phyloP scores from a whole-genome alignment of 1,284 basidiomycete genomes.

The Tilletia setariae region DNA sequence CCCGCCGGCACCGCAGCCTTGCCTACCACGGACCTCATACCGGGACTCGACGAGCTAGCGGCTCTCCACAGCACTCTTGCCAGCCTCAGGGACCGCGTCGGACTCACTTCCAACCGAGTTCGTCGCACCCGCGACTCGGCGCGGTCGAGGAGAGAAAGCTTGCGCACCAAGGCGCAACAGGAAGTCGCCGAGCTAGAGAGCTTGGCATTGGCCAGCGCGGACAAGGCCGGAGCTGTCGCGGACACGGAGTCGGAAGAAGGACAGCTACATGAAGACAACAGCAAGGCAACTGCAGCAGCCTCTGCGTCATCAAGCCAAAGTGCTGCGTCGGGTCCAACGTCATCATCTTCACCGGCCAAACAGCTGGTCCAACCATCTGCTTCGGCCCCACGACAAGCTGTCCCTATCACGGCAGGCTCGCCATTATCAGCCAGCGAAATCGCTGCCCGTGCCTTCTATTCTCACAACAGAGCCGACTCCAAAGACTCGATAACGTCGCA shows the following conservation, averaged over 20 bases:
- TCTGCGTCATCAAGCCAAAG: background rate
- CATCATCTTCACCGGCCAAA: background rate
- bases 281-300: background rate
- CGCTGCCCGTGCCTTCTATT: background rate
- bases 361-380: background rate
- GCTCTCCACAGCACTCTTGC: background rate
- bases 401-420: background rate
- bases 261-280: background rate
- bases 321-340: background rate
- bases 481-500: background rate
- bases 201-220: background rate
- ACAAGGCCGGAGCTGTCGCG: background rate
- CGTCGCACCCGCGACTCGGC: background rate
- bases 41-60: background rate
- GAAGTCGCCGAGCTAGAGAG: background rate
- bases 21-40: background rate
- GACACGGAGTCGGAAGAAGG: slow-evolving; percentile 6
- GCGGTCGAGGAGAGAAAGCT: background rate
- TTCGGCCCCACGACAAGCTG: background rate
- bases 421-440: background rate
- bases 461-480: background rate
- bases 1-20: background rate
- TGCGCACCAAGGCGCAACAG: background rate
- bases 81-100: background rate
- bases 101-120: background rate